These are phyloP conservation scores for Pythium scleroteichum DNA, from an alignment of 352 stramenopile genomes.

Conservation along the genomic window DNA sequence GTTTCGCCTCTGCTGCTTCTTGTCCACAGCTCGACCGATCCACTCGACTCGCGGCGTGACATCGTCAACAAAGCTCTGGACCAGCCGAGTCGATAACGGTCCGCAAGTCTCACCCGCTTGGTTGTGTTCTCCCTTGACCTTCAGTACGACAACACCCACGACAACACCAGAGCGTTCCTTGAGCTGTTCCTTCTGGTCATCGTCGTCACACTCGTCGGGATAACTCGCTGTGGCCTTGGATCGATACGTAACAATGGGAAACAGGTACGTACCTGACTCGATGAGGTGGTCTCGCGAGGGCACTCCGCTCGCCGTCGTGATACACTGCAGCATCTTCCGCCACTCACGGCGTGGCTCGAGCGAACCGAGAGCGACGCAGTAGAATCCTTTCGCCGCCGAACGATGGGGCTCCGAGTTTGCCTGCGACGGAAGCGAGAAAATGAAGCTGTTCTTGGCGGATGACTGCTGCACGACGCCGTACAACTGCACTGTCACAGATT, in stretches of 20 bases:
- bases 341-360: slow-evolving; percentile 21
- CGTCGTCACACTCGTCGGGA: neutral
- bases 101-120: no score
- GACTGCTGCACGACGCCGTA: slow-evolving; percentile 12
- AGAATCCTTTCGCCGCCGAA: slow-evolving; percentile 9
- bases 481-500: slow-evolving; percentile 11
- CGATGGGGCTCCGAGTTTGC: neutral
- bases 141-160: slow-evolving; percentile 16
- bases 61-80: slow-evolving; percentile 12
- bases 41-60: slow-evolving; percentile 15
- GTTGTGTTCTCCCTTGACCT: neutral
- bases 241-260: slow-evolving; percentile 3
- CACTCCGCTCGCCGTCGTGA: neutral
- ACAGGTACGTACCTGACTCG: neutral
- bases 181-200: neutral
- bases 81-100: neutral
- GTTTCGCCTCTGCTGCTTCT: slow-evolving; percentile 15
- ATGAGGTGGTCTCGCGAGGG: neutral
- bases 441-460: neutral
- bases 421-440: slow-evolving; percentile 23
- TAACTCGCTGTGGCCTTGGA: neutral
- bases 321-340: slow-evolving; percentile 17
- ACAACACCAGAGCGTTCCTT: neutral
- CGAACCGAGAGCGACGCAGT: slow-evolving; percentile 13
- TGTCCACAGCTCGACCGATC: slow-evolving; percentile 11